Evolutionary conservation across 345 rosid species (phyloP), one percentile per base, ranked within the genome.

Genomic region (Rhodamnia argentea): DNA sequence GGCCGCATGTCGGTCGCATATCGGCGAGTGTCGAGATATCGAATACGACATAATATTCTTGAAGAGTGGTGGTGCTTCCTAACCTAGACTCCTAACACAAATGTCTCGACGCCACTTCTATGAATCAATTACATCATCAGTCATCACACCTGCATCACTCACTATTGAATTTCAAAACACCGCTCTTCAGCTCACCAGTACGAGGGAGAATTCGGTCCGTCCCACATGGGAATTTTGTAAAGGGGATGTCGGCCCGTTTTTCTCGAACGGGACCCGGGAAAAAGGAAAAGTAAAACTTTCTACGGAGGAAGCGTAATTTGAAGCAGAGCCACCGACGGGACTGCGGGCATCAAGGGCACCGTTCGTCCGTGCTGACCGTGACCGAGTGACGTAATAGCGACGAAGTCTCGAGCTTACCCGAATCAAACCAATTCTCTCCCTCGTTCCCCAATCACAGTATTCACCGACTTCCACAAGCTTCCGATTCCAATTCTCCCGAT

Each of bases 11-110:
- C 9, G 50, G 10, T 47, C 10, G 9, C 9, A 47, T 6, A 10
- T 47, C 12, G 51, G 3, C 9, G 51, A 10, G 12, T 47, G 11
- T 47, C 51, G 51, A 7, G 51, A 3, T 47, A 7, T 47, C 12
- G 51, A 47, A 47, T 3, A 47, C 3, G 7, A 50, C 7, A 50
- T 4, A 11, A 11, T 0, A 3, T 2, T 2, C 3, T 2, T 4
- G 4, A 3, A 50, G 4, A 10, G 52, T 11, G 52, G 10, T 2
- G 13, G 13, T 50, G 4, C 13, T 50, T 11, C 13, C 4, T 50
- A 2, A 11, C 13, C 13, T 11, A 11, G 52, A 51, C 52, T 51
- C 52, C 52, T 11, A 11, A 51, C 4, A 12, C 4, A 51, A 51
- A 51, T 51, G 52, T 1, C 52, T 3, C 2, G 52, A 2, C 1